Conservation (phyloP, 805 yeast genomes). For the Yamadazyma ubonensis region DNA sequence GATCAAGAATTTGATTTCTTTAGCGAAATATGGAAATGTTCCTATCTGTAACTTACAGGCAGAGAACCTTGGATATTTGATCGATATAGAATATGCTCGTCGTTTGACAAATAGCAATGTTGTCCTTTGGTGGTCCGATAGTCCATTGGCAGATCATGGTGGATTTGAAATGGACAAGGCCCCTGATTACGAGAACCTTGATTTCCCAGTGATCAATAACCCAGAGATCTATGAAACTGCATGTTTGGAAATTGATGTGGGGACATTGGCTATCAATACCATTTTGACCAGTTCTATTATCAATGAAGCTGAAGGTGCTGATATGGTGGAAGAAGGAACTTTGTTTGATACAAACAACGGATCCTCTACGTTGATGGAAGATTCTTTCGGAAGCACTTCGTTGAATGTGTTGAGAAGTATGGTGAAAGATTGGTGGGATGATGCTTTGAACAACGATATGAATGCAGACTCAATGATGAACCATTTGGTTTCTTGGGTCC, state of each 20-base stretch:
- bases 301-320: slow-evolving; percentile 87
- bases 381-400: slow-evolving; percentile 78
- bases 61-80: slow-evolving; percentile 74
- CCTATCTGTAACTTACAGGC: slow-evolving; percentile 83
- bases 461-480: slow-evolving; percentile 85
- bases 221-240: slow-evolving; percentile 78
- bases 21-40: slow-evolving; percentile 72
- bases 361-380: slow-evolving; percentile 63
- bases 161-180: slow-evolving; percentile 67
- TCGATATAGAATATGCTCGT: slow-evolving; percentile 87
- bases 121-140: slow-evolving; percentile 92
- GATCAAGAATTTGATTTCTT: slow-evolving; percentile 60
- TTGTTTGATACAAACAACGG: slow-evolving; percentile 38
- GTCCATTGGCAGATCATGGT: slow-evolving; percentile 79
- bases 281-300: slow-evolving; percentile 79
- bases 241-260: slow-evolving; percentile 75
- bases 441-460: slow-evolving; percentile 62
- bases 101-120: slow-evolving; percentile 60
- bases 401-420: slow-evolving; percentile 65
- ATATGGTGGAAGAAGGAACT: slow-evolving; percentile 52
- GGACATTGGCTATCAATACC: slow-evolving; percentile 82
- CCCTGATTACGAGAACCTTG: slow-evolving; percentile 55
- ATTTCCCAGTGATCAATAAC: slow-evolving; percentile 68
- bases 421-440: slow-evolving; percentile 93
- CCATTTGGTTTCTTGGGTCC: slow-evolving; percentile 82